These are phyloP conservation scores for Pestalotiopsis sp. DNA, from an alignment of 2,329 filamentous ascomycete genomes.

Conservation along the genomic window DNA sequence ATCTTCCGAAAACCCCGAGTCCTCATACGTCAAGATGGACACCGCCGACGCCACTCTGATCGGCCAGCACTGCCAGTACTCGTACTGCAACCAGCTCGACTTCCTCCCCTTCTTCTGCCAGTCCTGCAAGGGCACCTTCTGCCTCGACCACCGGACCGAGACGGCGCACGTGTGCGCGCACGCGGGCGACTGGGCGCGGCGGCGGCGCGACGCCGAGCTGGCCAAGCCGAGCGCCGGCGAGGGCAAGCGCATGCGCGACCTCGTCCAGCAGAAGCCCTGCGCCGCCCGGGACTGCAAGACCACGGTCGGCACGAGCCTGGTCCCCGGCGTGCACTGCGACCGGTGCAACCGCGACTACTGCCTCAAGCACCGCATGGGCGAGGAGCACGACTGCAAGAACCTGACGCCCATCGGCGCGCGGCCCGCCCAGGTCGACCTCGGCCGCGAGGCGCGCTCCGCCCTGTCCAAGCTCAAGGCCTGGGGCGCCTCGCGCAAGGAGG, in stretches of 20 bases:
- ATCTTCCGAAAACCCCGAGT: constrained; percentile 43
- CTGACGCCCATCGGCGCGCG: constrained; percentile 61
- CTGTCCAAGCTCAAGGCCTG: constrained; percentile 79
- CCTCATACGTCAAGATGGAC: constrained; percentile 73
- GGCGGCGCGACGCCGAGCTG: constrained; percentile 57
- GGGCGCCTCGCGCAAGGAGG: constrained; percentile 73
- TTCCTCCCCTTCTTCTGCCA: constrained; percentile 95
- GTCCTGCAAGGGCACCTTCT: constrained; percentile 83
- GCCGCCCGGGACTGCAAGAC: constrained; percentile 69
- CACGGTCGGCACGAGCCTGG: constrained; percentile 68
- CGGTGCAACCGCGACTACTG: constrained; percentile 76
- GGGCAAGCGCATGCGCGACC: constrained; percentile 56
- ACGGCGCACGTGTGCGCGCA: constrained; percentile 71
- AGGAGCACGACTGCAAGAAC: constrained; percentile 85
- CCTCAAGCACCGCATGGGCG: constrained; percentile 73
- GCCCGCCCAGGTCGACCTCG: constrained; percentile 45
- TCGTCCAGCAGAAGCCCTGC: constrained; percentile 68
- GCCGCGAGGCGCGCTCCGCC: constrained; percentile 72
- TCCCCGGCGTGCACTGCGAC: constrained; percentile 71
- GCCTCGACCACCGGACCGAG: constrained; percentile 91
- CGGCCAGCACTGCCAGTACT: constrained; percentile 87
- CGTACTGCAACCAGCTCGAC: constrained; percentile 92
- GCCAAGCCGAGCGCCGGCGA: constrained; percentile 56
- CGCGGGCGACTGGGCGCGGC: constrained; percentile 64
- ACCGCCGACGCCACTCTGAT: constrained; percentile 80